These are phyloP conservation scores for Phoenix dactylifera DNA, from an alignment of 176 grass and related monocot genomes.

Conservation along the genomic window DNA sequence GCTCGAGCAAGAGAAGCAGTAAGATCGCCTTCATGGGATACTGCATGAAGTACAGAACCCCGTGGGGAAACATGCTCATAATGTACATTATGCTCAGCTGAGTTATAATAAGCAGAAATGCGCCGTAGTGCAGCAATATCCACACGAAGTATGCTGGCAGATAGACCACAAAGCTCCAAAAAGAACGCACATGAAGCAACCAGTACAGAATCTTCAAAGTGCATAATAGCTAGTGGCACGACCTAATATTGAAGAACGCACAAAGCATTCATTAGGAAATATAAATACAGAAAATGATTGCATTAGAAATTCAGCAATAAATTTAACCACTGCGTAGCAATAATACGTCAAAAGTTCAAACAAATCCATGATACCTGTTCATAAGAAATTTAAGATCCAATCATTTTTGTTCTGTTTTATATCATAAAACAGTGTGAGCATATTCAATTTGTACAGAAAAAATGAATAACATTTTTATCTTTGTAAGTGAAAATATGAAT, in stretches of 20 bases:
- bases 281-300: too few species aligned
- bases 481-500: too few species aligned
- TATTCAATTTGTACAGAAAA: too few species aligned
- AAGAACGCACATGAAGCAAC: conserved; percentile 73
- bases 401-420: too few species aligned
- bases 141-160: conserved; percentile 75
- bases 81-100: conserved; percentile 38
- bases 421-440: too few species aligned
- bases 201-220: conserved; percentile 68
- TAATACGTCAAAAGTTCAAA: too few species aligned
- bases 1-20: conserved; percentile 57
- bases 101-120: conserved; percentile 68
- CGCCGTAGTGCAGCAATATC: conserved; percentile 79
- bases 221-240: conserved; percentile 77
- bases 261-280: too few species aligned
- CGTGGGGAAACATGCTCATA: conserved; percentile 34
- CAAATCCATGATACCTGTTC: too few species aligned
- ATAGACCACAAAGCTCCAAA: conserved; percentile 96
- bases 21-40: conserved; percentile 43
- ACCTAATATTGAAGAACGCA: conserved; percentile 43
- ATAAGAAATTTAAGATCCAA: too few species aligned
- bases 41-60: conserved; percentile 28
- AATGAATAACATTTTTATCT: too few species aligned
- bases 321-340: too few species aligned
- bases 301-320: too few species aligned